Evolutionary conservation across 2,329 filamentous ascomycete species (phyloP).

Genomic region (Penicillium rolfsii): DNA sequence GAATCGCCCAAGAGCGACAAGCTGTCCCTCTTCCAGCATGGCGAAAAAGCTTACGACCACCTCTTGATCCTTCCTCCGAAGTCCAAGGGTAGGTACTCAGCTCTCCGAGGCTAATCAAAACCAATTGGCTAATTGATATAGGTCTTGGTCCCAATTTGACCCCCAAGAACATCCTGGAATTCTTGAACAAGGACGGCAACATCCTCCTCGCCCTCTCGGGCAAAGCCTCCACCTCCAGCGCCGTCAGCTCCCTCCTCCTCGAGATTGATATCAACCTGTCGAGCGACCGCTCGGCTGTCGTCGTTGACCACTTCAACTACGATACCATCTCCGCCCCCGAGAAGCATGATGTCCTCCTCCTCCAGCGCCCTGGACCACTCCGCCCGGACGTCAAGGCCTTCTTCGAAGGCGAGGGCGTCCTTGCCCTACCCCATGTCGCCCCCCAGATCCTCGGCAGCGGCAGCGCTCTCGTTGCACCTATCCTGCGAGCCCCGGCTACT

Average conservation of each 20-base stretch:
- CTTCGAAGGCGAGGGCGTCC: conserved; percentile 69
- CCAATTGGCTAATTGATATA: conserved; percentile 45
- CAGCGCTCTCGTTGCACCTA: conserved; percentile 75
- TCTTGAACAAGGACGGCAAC: conserved; percentile 89
- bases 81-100: conserved; percentile 69
- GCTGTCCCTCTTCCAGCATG: conserved; percentile 79
- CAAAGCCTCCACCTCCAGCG: conserved; percentile 68
- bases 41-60: conserved; percentile 89
- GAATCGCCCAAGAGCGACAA: conserved; percentile 80
- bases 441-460: conserved; percentile 79
- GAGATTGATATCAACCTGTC: conserved; percentile 91
- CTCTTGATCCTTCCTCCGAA: conserved; percentile 85
- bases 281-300: conserved; percentile 77
- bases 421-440: conserved; percentile 81
- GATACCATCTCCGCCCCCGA: conserved; percentile 76
- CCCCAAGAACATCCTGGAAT: conserved; percentile 83
- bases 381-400: conserved; percentile 74
- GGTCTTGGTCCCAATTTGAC: conserved; percentile 87
- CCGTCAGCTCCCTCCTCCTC: conserved; percentile 75
- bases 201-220: conserved; percentile 83
- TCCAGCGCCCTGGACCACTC: conserved; percentile 68
- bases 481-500: conserved; percentile 79
- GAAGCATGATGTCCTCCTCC: conserved; percentile 83
- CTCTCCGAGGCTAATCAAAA: conserved; percentile 1
- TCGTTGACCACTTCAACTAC: conserved; percentile 96